Evolutionary conservation across 345 rosid genomes (phyloP).

Genomic region (Arabidopsis suecica): DNA sequence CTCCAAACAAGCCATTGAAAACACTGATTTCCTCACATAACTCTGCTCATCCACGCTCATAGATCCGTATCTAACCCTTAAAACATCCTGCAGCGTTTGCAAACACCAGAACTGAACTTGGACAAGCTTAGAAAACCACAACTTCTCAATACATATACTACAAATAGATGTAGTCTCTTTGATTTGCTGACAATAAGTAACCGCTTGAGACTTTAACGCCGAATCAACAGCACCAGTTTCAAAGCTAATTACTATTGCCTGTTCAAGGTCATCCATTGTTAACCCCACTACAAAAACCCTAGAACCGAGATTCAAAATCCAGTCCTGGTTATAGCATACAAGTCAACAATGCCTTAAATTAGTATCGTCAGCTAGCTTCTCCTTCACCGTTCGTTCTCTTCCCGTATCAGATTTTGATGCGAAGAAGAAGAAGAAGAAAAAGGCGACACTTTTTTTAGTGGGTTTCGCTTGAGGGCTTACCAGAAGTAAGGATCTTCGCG

Average conservation of each 20-base stretch:
- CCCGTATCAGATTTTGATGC: conserved; percentile 12
- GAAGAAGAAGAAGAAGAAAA: background rate
- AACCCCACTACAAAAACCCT: conserved; percentile 16
- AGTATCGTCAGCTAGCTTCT: conserved; percentile 12
- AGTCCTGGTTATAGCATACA: conserved; percentile 12
- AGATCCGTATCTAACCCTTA: conserved; percentile 58
- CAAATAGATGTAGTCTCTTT: conserved; percentile 63
- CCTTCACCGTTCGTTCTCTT: conserved; percentile 21
- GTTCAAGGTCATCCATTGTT: conserved; percentile 84
- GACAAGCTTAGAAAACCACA: conserved; percentile 60
- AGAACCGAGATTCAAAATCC: conserved; percentile 38
- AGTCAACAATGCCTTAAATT: conserved; percentile 32
- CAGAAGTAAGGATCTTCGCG: conserved; percentile 34
- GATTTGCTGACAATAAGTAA: conserved; percentile 60
- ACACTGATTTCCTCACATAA: conserved; percentile 62
- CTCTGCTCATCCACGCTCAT: conserved; percentile 69
- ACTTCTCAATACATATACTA: conserved; percentile 72
- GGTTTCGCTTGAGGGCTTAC: conserved; percentile 18
- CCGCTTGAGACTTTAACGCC: conserved; percentile 64
- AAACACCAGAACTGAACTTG: conserved; percentile 98
- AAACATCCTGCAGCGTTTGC: conserved; percentile 80
- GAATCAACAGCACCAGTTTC: conserved; percentile 71
- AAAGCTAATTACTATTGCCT: conserved; percentile 80
- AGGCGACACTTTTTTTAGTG: conserved; percentile 17
- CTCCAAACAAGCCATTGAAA: conserved; percentile 76